A percentile compares a stretch with the other conserved stretches of the same genome.
Evolutionary conservation across 75 land plant species (phyloP).

Genomic region (Adiantum capillusveneris): DNA sequence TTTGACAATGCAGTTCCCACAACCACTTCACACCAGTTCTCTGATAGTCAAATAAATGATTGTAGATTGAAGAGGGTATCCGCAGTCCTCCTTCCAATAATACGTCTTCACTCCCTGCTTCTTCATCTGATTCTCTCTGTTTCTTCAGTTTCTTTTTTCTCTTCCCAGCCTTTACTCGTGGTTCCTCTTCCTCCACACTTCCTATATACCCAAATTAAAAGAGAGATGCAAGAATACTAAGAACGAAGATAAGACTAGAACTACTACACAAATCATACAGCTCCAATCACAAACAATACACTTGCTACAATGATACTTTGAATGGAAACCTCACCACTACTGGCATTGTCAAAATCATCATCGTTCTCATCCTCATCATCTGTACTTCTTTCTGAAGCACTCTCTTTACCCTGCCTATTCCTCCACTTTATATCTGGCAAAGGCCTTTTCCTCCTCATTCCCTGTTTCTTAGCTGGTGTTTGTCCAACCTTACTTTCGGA

Average conservation of each 20-base stretch:
- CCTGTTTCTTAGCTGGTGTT: slow-evolving; percentile 6
- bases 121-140: not conserved
- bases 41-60: slow-evolving; percentile 84
- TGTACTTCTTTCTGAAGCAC: slow-evolving; percentile 1
- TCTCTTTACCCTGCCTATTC: slow-evolving; percentile 26
- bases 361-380: slow-evolving; percentile 17
- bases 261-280: no score
- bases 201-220: not conserved
- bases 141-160: not conserved
- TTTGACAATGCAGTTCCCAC: slow-evolving; percentile 96
- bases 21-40: slow-evolving; percentile 97
- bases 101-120: slow-evolving; percentile 19
- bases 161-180: not conserved
- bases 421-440: slow-evolving; percentile 74
- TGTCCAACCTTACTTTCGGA: slow-evolving; percentile 18
- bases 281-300: no score
- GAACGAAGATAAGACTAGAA: no score
- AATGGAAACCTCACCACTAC: not conserved
- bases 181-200: slow-evolving; percentile 6
- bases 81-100: slow-evolving; percentile 87
- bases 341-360: slow-evolving; percentile 29
- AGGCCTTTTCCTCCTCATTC: slow-evolving; percentile 51
- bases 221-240: no score
- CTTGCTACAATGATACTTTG: no score
- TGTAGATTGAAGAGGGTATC: slow-evolving; percentile 59